Base-by-base conservation (phyloP, 1,284 basidiomycete genomes). In the Naganishia cerealis region DNA sequence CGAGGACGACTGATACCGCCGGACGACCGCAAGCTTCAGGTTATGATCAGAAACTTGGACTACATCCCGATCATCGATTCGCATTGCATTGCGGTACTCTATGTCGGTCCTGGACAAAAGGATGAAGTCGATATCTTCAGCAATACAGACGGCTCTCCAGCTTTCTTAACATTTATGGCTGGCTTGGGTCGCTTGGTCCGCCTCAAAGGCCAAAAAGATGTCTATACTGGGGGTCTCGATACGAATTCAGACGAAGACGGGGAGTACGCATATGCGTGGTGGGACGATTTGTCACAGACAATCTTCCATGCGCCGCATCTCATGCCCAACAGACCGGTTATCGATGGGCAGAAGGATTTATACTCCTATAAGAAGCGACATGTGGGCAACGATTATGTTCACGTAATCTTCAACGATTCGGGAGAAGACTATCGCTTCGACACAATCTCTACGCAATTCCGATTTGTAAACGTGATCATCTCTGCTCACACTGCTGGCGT, bases 331-430 rank as follows among this genome's bases (percentile, higher is more conserved):
- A 79, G 83, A n/a, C 77, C 84, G 7, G 79, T 85, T 65, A 89
- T 93, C 75, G 86, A 86, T 0, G 69, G 67, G 12, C 56, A 58
- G 21, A 66, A 66, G 54, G 53, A 63, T 42, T 84, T 86, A 59
- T 88, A 85, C 76, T 88, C 86, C 70, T 85, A 87, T 83, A 98
- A 98, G 83, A 96, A 96, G 79, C 85, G 88, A 18, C 90, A 94
- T 74, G 92, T 97, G 65, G 94, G 94, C 39, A 98, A 98, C 79
- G 94, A 96, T 81, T 92, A 86, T 72, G 90, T 96, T 73, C 89
- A 92, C 68, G 94, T 99, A 75, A 87, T 99, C 67, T 99, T 93
- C 89, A 99, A 99, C 81, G 96, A 97, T 77, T 92, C 91, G 12
- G 94, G 93, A 21, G 76, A 81, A 40, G 87, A 89, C 3, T 99